Evolutionary conservation across 2,329 filamentous ascomycete species (phyloP).

Genomic region (Lasiodiplodia citricola): DNA sequence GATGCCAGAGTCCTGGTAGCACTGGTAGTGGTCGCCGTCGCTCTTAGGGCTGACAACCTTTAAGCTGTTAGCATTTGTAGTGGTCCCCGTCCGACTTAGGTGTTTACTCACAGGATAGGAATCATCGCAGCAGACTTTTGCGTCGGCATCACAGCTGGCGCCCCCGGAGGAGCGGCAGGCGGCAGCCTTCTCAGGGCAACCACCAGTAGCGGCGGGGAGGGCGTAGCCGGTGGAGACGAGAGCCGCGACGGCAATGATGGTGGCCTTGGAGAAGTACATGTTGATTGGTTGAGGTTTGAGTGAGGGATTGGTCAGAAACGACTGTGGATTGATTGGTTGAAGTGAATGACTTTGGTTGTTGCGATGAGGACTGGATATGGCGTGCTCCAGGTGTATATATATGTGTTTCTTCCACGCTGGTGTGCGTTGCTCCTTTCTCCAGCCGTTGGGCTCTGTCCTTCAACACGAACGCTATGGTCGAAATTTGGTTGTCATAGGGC

Average conservation of each 20-base stretch:
- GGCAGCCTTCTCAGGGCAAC: not conserved
- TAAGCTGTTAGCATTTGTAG: not conserved
- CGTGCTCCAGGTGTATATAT: not conserved
- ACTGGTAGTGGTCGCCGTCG: conserved; percentile 1
- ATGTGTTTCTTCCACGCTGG: not conserved
- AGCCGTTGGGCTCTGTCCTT: not conserved
- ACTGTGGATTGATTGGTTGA: not conserved
- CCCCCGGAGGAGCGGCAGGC: not conserved
- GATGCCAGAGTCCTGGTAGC: conserved; percentile 8
- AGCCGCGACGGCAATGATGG: conserved; percentile 3
- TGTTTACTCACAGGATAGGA: not conserved
- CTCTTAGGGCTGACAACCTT: not conserved
- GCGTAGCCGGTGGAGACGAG: conserved; percentile 5
- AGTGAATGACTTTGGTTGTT: conserved; percentile 9
- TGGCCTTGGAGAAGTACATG: conserved; percentile 14
- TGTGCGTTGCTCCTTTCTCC: not conserved
- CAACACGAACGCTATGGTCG: conserved; percentile 8
- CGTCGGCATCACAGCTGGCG: not conserved
- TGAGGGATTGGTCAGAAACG: not conserved
- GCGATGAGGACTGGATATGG: not conserved
- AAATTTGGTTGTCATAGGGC: not conserved
- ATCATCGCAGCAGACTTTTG: not conserved
- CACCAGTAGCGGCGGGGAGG: not conserved
- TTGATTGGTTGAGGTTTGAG: not conserved
- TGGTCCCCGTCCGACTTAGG: not conserved